phyloP scores from a whole-genome alignment of 768 basidiomycete species.

The Calocybe cyanea region DNA sequence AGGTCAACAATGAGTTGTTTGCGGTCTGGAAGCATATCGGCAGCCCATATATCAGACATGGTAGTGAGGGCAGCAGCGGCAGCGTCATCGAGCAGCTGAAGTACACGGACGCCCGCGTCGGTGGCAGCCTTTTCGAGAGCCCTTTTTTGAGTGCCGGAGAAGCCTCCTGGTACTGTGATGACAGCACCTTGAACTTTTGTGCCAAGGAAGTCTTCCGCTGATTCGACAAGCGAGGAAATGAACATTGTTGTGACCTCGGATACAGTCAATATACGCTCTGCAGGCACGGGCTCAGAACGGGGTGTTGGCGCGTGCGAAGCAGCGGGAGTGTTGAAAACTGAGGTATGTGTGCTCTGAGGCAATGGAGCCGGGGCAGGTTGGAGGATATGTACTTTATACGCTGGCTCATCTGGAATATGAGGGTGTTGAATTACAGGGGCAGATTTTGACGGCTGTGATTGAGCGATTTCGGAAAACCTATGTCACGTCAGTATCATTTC shows the following conservation, averaged over 20 bases:
- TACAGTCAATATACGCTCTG: constrained; percentile 71
- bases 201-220: constrained; percentile 89
- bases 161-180: constrained; percentile 76
- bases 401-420: constrained; percentile 63
- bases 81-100: constrained; percentile 86
- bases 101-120: constrained; percentile 77
- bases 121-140: constrained; percentile 73
- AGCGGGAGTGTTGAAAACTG: constrained; percentile 55
- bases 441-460: constrained; percentile 48
- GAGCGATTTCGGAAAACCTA: constrained; percentile 74
- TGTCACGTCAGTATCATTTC: too few relatives aligned
- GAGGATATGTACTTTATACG: constrained; percentile 81
- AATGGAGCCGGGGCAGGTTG: constrained; percentile 73
- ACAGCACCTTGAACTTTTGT: constrained; percentile 77
- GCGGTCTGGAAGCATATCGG: constrained; percentile 51
- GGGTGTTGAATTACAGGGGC: constrained; percentile 79
- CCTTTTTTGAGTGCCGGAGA: constrained; percentile 60
- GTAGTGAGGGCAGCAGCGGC: constrained; percentile 69
- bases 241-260: constrained; percentile 84
- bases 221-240: constrained; percentile 77
- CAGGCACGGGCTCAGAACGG: constrained; percentile 63
- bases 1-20: constrained; percentile 81
- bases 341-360: constrained; percentile 41
- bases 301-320: constrained; percentile 69
- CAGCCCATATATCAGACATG: constrained; percentile 40